Base-by-base conservation (phyloP, 192 early-diverging fungal species). In the Globomyces pollinis-pini region DNA sequence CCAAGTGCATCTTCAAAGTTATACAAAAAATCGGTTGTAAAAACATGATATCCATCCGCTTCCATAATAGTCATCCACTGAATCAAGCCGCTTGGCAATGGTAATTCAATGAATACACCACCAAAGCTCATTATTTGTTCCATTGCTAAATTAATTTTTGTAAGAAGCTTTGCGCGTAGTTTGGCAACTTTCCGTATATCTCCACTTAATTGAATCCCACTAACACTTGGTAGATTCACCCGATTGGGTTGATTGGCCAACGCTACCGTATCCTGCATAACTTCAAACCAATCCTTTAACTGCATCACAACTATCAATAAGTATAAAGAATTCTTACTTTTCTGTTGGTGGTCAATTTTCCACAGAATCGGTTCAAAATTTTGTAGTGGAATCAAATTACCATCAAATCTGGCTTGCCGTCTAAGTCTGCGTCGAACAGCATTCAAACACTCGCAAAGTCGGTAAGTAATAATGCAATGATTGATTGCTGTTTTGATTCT, bases 1-100 rank as follows among this genome's bases (percentile, higher is more conserved):
- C 73, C 75, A 23, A 77, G 50, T 1, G 57, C 72, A 59, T 74
- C 70, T 45, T 77, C 75, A 55, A 74, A 77, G 13, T 57, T 62
- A 41, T 60, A 68, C 6, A 72, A 56, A 31, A 77, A 33, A n/a
- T 45, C 36, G 0, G 75, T 72, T 1, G 67, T 60, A 47, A 77
- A 69, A 20, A 77, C 73, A 15, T 63, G 60, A 47, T 57, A 74
- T 0, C 72, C 75, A 16, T 54, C 50, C 13, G 52, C 45, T 59
- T 77, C 63, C 56, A 75, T 33, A 8, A 35, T 51, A 15, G 63
- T 59, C 66, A 77, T 38, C 75, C 75, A 77, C 8, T 42, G 3
- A 43, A 77, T 36, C 24, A 57, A 26, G 16, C 65, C 67, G 20
- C 58, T 33, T 20, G 65, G 66, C 52, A 73, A 36, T 0, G 69